Evolutionary conservation across 208 protist species (phyloP).

Genomic region (Willaertia magna): DNA sequence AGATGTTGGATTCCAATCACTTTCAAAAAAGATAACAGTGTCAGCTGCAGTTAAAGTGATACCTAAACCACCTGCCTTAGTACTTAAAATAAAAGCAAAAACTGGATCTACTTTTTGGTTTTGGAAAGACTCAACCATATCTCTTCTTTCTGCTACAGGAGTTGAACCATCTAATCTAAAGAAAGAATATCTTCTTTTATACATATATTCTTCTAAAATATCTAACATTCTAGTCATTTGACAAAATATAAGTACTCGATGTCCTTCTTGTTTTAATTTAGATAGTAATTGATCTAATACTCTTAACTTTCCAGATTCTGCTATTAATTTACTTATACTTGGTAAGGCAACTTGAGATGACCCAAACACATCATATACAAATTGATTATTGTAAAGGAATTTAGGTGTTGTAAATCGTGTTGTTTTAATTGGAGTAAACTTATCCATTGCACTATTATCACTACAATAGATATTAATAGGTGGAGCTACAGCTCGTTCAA

Average conservation of each 20-base stretch:
- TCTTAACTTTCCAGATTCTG: slow-evolving; percentile 2
- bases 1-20: slow-evolving; percentile 49
- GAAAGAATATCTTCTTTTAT: neutral
- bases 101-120: slow-evolving; percentile 17
- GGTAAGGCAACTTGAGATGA: neutral
- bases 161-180: slow-evolving; percentile 2
- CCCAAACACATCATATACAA: neutral
- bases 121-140: slow-evolving; percentile 63
- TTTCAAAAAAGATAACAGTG: slow-evolving; percentile 54
- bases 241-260: slow-evolving; percentile 95
- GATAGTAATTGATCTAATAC: slow-evolving; percentile 18
- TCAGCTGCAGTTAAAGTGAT: slow-evolving; percentile 56
- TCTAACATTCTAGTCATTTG: slow-evolving; percentile 85
- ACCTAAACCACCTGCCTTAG: slow-evolving; percentile 48
- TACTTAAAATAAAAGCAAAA: slow-evolving; percentile 73
- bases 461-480: neutral
- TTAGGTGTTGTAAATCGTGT: neutral
- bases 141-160: slow-evolving; percentile 11
- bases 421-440: neutral
- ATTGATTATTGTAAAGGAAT: neutral
- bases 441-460: neutral
- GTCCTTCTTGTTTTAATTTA: slow-evolving; percentile 43
- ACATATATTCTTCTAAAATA: slow-evolving; percentile 49
- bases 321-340: slow-evolving; percentile 15
- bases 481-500: neutral